Percentiles rank a stretch among this genome's conserved stretches.
Evolutionary conservation across 2,329 filamentous ascomycete genomes (phyloP).

Genomic region (Aspergillus viridinutans): DNA sequence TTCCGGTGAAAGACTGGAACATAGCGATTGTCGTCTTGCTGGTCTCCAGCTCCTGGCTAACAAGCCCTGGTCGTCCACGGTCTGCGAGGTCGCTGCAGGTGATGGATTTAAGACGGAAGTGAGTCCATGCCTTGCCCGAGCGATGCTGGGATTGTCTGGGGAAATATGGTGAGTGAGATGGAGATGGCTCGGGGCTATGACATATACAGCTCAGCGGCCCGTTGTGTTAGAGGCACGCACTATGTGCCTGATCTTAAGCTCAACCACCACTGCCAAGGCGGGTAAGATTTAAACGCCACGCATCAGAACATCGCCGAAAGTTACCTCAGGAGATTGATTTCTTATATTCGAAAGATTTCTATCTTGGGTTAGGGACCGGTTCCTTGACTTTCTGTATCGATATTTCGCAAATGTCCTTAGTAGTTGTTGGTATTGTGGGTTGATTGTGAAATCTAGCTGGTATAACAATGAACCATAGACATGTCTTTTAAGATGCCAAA

Average conservation of each 20-base stretch:
- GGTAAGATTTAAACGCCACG: constrained; percentile 9
- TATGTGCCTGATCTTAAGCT: not conserved
- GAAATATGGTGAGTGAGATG: constrained; percentile 4
- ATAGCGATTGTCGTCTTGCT: constrained; percentile 47
- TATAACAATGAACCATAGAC: constrained; percentile 7
- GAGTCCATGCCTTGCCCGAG: constrained; percentile 17
- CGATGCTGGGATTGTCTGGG: not conserved
- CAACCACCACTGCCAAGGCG: not conserved
- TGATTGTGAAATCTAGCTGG: not conserved
- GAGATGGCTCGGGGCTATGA: constrained; percentile 21
- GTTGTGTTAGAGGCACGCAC: constrained; percentile 12
- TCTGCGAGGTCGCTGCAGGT: constrained; percentile 8
- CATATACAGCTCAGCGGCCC: constrained; percentile 15
- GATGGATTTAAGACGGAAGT: constrained; percentile 11
- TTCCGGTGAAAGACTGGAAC: constrained; percentile 91
- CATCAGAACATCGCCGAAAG: not conserved
- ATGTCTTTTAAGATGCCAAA: constrained; percentile 10
- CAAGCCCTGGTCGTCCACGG: constrained; percentile 4
- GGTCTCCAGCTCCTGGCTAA: constrained; percentile 4
- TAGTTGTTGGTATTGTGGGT: not conserved
- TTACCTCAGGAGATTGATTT: not conserved
- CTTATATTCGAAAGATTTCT: not conserved
- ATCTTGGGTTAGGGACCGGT: not conserved
- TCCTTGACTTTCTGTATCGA: not conserved
- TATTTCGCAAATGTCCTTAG: not conserved